phyloP scores from a whole-genome alignment of 345 rosid genomes.

The Eucalyptus pauciflora region DNA sequence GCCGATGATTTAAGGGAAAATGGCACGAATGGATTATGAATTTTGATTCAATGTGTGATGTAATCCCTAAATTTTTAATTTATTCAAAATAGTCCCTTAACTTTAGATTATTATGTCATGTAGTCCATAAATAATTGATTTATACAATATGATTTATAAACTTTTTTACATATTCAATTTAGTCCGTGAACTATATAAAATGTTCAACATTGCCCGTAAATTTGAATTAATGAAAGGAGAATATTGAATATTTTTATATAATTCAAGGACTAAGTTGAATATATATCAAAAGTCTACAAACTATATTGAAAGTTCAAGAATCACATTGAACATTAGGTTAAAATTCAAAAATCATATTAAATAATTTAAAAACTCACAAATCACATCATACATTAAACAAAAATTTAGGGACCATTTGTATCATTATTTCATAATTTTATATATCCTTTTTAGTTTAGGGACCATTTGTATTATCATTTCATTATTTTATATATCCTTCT shows the following conservation, averaged over 20 bases:
- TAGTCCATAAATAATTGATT: fast-evolving
- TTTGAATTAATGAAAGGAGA: fast-evolving
- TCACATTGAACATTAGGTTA: fast-evolving
- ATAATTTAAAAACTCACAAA: neutral
- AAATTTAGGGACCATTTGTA: fast-evolving
- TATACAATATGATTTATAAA: too few relatives aligned
- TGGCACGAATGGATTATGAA: fast-evolving
- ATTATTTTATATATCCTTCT: neutral
- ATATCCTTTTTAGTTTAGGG: too few relatives aligned
- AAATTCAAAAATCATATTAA: too few relatives aligned
- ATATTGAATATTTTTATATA: too few relatives aligned
- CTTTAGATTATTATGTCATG: fast-evolving
- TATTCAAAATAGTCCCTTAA: fast-evolving
- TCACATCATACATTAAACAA: too few relatives aligned
- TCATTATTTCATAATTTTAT: too few relatives aligned
- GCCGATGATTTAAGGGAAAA: neutral
- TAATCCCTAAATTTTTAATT: too few relatives aligned
- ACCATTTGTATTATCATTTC: too few relatives aligned
- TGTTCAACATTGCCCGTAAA: fast-evolving
- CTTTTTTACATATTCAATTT: too few relatives aligned
- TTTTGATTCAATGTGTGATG: fast-evolving
- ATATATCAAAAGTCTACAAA: fast-evolving
- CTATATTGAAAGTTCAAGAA: too few relatives aligned
- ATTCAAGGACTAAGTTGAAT: fast-evolving
- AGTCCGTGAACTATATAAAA: fast-evolving